Evolutionary conservation across 2,329 filamentous ascomycete species (phyloP).

Genomic region (Coniochaeta ligniaria): DNA sequence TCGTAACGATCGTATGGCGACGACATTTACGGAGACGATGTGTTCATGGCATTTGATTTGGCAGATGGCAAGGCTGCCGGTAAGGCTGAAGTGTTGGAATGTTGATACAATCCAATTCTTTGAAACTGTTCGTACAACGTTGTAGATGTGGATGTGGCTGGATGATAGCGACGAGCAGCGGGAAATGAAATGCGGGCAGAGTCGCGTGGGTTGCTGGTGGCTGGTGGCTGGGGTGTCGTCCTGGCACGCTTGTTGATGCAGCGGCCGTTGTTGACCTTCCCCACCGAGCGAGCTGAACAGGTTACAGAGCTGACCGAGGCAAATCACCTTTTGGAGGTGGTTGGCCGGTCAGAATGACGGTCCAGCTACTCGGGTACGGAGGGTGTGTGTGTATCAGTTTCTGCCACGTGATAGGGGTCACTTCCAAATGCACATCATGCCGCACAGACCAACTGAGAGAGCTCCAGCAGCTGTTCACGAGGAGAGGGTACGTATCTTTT

Average conservation of each 20-base stretch:
- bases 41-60: constrained; percentile 27
- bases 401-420: neutral
- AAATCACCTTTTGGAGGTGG: constrained; percentile 4
- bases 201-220: neutral
- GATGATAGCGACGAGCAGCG: neutral
- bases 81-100: neutral
- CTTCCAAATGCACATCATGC: neutral
- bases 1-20: constrained; percentile 55
- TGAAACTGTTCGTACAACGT: neutral
- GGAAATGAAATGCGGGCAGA: neutral
- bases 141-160: neutral
- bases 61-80: neutral
- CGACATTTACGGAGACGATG: constrained; percentile 42
- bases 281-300: neutral
- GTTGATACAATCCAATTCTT: neutral
- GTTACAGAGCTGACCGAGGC: constrained; percentile 1
- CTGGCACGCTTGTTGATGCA: neutral
- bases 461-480: too few relatives aligned
- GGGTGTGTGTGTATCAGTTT: neutral
- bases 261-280: neutral
- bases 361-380: neutral
- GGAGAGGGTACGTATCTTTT: neutral
- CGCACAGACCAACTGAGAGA: neutral
- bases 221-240: neutral
- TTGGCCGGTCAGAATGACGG: constrained; percentile 8